Base-by-base conservation (phyloP, 2,329 filamentous ascomycete species). In the Hypoxylon sp. region DNA sequence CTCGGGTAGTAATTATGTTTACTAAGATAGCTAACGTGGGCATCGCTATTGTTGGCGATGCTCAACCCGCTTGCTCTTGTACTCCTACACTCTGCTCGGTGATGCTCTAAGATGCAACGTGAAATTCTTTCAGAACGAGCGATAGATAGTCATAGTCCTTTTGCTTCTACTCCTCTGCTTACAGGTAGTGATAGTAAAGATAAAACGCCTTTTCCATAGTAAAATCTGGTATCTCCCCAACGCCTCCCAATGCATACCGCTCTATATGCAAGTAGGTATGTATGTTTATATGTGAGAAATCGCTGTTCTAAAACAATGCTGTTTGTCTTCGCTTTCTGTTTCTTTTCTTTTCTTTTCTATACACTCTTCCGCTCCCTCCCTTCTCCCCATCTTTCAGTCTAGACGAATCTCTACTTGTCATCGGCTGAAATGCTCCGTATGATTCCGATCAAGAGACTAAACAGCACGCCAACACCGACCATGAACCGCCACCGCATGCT, bases 401-500 rank as follows among this genome's bases (percentile, higher is more conserved):
- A n/a, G n/a, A n/a, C n/a, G n/a, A n/a, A n/a, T n/a, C n/a, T n/a
- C n/a, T n/a, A n/a, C n/a, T n/a, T n/a, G n/a, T n/a, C n/a, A n/a
- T n/a, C n/a, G n/a, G n/a, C 69, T 0, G 68, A 69, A 9, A 71
- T 69, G 4, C 62, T 64, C 55, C 68, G 63, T 16, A 73, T 70
- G 19, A 72, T 61, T 8, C 69, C 70, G 26, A 73, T 67, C 12
- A 72, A 45, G 4, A 72, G 54, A 37, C 69, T 70, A 48, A 97
- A 78, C 53, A 92, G 70, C 13, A 97, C 84, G 0, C 94, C 94
- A 32, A 91, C 87, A 41, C 89, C 84, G 11, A 97, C 90, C 62
- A 93, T 93, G 63, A 96, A 83, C 69, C 91, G 87, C 77, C 91
- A 89, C 64, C 92, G 79, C 66, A 88, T 84, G 54, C 86, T 89